phyloP scores from a whole-genome alignment of 108 stramenopile genomes.

The Skeletonema costatum region DNA sequence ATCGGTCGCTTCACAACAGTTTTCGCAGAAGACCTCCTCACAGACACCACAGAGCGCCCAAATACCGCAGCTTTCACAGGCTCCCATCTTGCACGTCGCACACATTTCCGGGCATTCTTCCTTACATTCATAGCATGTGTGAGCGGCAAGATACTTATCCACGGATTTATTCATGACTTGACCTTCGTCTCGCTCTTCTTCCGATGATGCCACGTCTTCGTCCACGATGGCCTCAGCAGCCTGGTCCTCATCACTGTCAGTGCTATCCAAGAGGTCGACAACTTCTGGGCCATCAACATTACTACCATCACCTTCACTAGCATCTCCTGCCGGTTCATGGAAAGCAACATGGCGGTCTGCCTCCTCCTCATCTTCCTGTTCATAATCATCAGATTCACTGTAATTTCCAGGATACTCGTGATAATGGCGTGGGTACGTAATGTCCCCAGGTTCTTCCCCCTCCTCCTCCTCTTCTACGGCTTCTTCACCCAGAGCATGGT shows the following conservation, averaged over 20 bases:
- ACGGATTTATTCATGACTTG: conserved; percentile 34
- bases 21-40: no score
- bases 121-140: not conserved
- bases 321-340: conserved; percentile 13
- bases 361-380: conserved; percentile 39
- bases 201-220: conserved; percentile 2
- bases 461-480: conserved; percentile 4
- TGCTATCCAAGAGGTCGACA: conserved; percentile 13
- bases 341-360: conserved; percentile 34
- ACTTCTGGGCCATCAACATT: conserved; percentile 4
- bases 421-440: conserved; percentile 19
- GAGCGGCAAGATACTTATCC: conserved; percentile 31
- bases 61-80: no score
- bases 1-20: no score
- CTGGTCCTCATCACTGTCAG: conserved; percentile 16
- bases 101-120: no score
- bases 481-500: not conserved
- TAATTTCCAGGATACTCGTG: conserved; percentile 34
- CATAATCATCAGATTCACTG: conserved; percentile 46
- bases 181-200: conserved; percentile 3
- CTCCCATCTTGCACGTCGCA: no score
- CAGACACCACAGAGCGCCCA: no score
- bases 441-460: conserved; percentile 8
- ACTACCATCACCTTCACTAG: not conserved
- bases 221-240: conserved; percentile 16